Percentiles rank a stretch among this genome's conserved stretches.
Evolutionary conservation across 805 yeast genomes (phyloP).

Genomic region (Jamesozyma piceae): DNA sequence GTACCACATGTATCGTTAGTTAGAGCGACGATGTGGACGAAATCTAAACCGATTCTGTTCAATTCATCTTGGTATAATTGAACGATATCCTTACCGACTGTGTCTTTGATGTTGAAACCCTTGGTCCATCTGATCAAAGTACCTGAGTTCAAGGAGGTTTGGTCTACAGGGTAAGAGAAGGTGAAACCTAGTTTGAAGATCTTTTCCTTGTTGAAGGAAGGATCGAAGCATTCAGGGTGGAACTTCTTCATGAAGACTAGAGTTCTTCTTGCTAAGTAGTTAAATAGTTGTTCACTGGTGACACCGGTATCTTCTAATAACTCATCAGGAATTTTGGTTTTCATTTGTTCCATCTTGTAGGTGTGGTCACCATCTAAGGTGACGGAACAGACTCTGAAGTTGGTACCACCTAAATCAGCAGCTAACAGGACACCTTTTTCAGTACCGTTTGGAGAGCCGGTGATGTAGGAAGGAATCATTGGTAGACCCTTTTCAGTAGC

Average conservation of each 20-base stretch:
- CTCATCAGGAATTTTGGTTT: conserved; percentile 69
- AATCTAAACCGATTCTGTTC: conserved; percentile 45
- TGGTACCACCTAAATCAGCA: conserved; percentile 94
- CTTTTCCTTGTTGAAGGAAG: conserved; percentile 2
- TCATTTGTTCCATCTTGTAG: conserved; percentile 63
- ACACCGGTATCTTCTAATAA: conserved; percentile 48
- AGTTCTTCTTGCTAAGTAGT: conserved; percentile 64
- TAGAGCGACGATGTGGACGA: conserved; percentile 67
- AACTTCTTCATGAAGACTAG: conserved; percentile 53
- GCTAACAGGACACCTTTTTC: conserved; percentile 80
- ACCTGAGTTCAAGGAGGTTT: conserved; percentile 71
- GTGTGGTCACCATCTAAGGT: conserved; percentile 66
- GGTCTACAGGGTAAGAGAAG: conserved; percentile 87
- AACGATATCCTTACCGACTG: conserved; percentile 79
- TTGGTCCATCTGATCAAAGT: conserved; percentile 90
- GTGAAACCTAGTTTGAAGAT: conserved; percentile 79
- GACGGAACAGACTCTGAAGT: conserved; percentile 89
- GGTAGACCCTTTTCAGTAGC: conserved; percentile 47
- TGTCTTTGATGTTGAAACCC: conserved; percentile 80
- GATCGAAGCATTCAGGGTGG: conserved; percentile 39
- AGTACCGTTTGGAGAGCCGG: conserved; percentile 75
- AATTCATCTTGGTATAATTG: conserved; percentile 59
- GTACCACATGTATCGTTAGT: conserved; percentile 97
- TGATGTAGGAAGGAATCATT: conserved; percentile 90
- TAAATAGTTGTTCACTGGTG: conserved; percentile 57